Percentiles rank a stretch among this genome's conserved stretches.
These are phyloP conservation scores for Quercus ilex DNA, from an alignment of 306 rosid genomes.

Conservation along the genomic window DNA sequence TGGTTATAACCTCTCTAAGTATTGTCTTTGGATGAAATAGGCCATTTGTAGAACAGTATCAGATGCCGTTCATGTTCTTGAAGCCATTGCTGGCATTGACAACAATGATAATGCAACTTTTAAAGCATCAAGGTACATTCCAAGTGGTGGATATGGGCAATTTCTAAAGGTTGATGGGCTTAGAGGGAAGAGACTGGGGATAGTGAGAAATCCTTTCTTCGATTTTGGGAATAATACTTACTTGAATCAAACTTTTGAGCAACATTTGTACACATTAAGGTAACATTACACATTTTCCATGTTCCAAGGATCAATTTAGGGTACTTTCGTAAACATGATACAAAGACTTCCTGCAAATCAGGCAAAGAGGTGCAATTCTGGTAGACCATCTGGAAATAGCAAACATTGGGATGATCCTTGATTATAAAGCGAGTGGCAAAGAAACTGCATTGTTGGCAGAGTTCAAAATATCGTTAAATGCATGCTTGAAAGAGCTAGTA, in stretches of 20 bases:
- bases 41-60: slow-evolving; percentile 61
- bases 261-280: slow-evolving; percentile 53
- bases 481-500: slow-evolving; percentile 38
- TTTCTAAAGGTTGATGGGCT: slow-evolving; percentile 49
- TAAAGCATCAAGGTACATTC: slow-evolving; percentile 44
- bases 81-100: slow-evolving; percentile 51
- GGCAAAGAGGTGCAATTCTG: slow-evolving; percentile 47
- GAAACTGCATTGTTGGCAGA: slow-evolving; percentile 33
- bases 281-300: slow-evolving; percentile 18
- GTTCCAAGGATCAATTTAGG: not conserved
- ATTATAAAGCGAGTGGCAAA: slow-evolving; percentile 25
- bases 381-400: slow-evolving; percentile 42
- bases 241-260: slow-evolving; percentile 27
- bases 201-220: slow-evolving; percentile 27
- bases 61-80: slow-evolving; percentile 65
- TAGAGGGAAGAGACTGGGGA: slow-evolving; percentile 61
- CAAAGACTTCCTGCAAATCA: slow-evolving; percentile 15
- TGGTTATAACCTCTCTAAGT: not conserved
- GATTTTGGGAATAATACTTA: slow-evolving; percentile 16
- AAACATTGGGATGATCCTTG: slow-evolving; percentile 11
- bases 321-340: not conserved
- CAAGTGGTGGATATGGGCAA: slow-evolving; percentile 52
- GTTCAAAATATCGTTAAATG: slow-evolving; percentile 50
- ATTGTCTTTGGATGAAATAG: slow-evolving; percentile 29
- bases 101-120: slow-evolving; percentile 35